Conservation (phyloP, 495 filamentous ascomycete genomes). For the Penicillium ochrochloron region DNA sequence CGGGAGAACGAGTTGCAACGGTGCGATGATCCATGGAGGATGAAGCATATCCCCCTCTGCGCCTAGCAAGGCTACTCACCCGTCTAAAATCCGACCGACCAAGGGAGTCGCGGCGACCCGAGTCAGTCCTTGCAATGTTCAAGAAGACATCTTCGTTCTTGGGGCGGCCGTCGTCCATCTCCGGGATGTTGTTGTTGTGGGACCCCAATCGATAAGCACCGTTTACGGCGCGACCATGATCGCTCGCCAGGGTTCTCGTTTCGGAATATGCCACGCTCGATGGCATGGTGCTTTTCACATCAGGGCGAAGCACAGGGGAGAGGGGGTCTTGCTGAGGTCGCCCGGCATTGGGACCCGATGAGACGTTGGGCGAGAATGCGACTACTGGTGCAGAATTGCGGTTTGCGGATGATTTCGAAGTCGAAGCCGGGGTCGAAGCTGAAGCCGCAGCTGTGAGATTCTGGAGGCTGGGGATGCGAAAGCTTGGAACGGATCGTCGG, state of each 20-base stretch:
- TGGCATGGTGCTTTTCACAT: conserved; percentile 44
- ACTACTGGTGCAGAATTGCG: conserved; percentile 9
- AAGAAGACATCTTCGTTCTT: conserved; percentile 66
- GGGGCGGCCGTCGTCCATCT: conserved; percentile 40
- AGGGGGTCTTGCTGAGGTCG: conserved; percentile 30
- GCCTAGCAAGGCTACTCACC: conserved; percentile 42
- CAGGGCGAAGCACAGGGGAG: conserved; percentile 32
- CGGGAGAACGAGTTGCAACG: background rate
- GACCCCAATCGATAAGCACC: conserved; percentile 29
- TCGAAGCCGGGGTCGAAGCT: background rate
- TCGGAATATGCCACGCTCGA: conserved; percentile 35
- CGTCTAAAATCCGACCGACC: conserved; percentile 54
- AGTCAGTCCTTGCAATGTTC: conserved; percentile 63
- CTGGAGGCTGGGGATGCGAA: conserved; percentile 33
- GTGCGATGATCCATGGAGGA: conserved; percentile 6
- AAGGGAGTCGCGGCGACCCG: conserved; percentile 48
- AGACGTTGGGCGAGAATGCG: conserved; percentile 4
- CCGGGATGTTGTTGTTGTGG: conserved; percentile 27
- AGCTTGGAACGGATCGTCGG: conserved; percentile 35
- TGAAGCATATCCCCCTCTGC: background rate
- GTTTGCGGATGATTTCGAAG: background rate
- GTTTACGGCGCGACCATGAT: conserved; percentile 36
- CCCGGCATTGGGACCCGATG: conserved; percentile 41
- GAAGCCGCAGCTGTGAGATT: conserved; percentile 9
- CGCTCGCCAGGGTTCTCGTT: conserved; percentile 40